phyloP scores from a whole-genome alignment of 1,284 basidiomycete genomes.

The Mycosarcoma maydis region DNA sequence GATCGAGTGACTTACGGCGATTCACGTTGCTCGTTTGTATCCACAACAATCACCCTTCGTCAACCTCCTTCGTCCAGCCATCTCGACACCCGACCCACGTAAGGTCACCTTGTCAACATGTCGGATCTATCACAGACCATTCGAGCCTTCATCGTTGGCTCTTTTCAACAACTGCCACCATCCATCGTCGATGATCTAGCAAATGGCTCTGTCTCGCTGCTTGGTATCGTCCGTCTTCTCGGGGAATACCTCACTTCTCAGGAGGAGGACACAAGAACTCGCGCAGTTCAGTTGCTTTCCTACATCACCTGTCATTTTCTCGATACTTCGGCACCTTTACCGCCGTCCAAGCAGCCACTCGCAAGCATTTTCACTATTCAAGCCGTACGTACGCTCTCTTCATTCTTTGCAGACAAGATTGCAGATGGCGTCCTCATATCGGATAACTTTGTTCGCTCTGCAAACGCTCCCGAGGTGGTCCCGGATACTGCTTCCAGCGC shows the following conservation, averaged over 20 bases:
- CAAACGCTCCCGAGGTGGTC: constrained; percentile 51
- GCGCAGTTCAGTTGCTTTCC: constrained; percentile 72
- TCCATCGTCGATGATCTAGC: constrained; percentile 48
- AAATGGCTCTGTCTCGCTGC: constrained; percentile 68
- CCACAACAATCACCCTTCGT: no score
- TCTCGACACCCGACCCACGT: no score
- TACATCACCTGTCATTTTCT: constrained; percentile 46
- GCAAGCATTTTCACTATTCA: constrained; percentile 79
- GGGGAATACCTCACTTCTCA: constrained; percentile 87
- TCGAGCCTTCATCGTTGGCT: constrained; percentile 50
- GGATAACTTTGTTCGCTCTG: constrained; percentile 38
- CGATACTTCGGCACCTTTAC: constrained; percentile 6
- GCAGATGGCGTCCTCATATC: constrained; percentile 76
- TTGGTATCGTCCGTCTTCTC: constrained; percentile 85
- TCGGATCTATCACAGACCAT: constrained; percentile 43
- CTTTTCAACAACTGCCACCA: constrained; percentile 43
- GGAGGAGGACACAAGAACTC: constrained; percentile 79
- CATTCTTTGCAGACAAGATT: constrained; percentile 86
- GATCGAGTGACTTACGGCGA: no score
- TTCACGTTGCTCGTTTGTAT: no score
- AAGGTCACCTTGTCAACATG: constrained; percentile 13
- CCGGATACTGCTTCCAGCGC: constrained; percentile 52
- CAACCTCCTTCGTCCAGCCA: no score
- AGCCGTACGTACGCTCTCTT: constrained; percentile 76
- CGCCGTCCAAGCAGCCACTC: constrained; percentile 69